These are phyloP conservation scores for Tubosaeta brunneosetosa DNA, from an alignment of 768 basidiomycete genomes.

Conservation along the genomic window DNA sequence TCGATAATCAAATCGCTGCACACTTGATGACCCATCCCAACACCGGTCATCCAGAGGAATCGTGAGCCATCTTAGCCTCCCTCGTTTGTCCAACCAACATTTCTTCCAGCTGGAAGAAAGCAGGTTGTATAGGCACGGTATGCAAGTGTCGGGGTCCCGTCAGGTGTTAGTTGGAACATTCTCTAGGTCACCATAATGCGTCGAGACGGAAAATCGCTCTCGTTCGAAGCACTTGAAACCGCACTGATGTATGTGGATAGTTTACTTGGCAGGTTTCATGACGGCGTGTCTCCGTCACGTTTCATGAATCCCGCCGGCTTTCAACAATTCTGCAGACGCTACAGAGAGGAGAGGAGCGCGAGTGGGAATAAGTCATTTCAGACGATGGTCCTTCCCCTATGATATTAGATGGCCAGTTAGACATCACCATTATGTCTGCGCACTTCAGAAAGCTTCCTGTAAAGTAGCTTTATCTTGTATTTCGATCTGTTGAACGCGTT, in stretches of 20 bases:
- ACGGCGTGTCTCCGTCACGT: constrained; percentile 12
- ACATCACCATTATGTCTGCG: neutral
- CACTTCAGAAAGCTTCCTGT: neutral
- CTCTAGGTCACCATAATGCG: constrained; percentile 25
- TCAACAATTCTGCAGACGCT: constrained; percentile 20
- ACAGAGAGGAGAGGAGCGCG: constrained; percentile 16
- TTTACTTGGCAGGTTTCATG: constrained; percentile 27
- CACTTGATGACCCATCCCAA: constrained; percentile 28
- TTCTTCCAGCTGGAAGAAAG: constrained; percentile 18
- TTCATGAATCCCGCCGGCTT: constrained; percentile 22
- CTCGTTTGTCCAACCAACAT: neutral
- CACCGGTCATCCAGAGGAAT: constrained; percentile 22
- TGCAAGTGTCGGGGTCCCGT: neutral
- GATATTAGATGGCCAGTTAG: neutral
- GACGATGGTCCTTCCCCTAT: constrained; percentile 19
- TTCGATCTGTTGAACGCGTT: neutral
- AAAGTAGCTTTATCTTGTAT: neutral
- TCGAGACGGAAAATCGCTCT: constrained; percentile 21
- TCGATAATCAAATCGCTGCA: constrained; percentile 30
- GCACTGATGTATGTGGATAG: constrained; percentile 33
- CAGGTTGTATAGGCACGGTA: constrained; percentile 27
- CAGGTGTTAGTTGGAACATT: neutral
- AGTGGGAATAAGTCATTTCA: constrained; percentile 11
- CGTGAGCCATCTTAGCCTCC: constrained; percentile 6
- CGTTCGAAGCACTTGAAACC: constrained; percentile 24